phyloP scores from a whole-genome alignment of 2,329 filamentous ascomycete species.

The Clarireedia sp. region DNA sequence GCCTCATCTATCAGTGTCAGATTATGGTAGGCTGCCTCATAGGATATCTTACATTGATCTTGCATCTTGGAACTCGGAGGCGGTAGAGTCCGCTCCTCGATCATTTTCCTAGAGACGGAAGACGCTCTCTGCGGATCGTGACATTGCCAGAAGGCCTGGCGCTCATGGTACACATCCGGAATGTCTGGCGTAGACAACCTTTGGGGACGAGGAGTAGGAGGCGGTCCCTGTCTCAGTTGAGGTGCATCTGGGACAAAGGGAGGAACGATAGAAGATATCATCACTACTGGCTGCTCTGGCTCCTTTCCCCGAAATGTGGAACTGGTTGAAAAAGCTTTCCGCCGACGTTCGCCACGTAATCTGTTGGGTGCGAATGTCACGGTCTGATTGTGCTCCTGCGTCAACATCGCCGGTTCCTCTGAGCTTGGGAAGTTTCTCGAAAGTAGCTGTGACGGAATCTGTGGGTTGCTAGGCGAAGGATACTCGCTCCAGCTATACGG shows the following conservation, averaged over 20 bases:
- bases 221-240: constrained; percentile 9
- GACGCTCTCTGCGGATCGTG: background rate
- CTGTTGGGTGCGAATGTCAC: background rate
- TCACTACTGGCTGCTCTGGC: background rate
- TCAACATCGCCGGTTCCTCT: too few species aligned
- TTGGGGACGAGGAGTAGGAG: constrained; percentile 20
- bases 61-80: constrained; percentile 4
- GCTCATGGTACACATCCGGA: constrained; percentile 10
- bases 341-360: background rate
- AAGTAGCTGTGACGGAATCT: background rate
- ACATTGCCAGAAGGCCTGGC: constrained; percentile 2
- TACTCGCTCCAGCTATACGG: too few species aligned
- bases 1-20: constrained; percentile 17
- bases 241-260: constrained; percentile 14
- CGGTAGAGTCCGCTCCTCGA: background rate
- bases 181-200: constrained; percentile 23
- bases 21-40: background rate
- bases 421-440: too few species aligned
- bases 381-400: too few species aligned
- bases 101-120: background rate
- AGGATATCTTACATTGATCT: constrained; percentile 2
- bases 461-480: background rate
- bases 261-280: background rate
- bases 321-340: background rate
- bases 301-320: background rate